A percentile compares a stretch with the other conserved stretches of the same genome.
phyloP scores from a whole-genome alignment of 192 early-diverging fungal species.

The Podila clonocystis region DNA sequence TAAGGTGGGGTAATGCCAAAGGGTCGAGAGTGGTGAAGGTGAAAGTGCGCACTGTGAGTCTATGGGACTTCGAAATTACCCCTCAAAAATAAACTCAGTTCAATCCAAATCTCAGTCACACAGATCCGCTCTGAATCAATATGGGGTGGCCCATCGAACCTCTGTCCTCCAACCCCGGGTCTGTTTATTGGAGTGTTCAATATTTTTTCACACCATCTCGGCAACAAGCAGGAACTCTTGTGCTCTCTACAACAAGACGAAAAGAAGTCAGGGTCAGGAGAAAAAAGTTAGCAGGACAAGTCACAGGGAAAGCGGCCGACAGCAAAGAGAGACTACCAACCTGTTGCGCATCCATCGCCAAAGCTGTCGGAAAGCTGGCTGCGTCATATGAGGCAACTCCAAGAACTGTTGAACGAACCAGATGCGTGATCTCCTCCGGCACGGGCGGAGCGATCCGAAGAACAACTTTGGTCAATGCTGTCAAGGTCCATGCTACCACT shows the following conservation, averaged over 20 bases:
- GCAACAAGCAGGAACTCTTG: constrained; percentile 44
- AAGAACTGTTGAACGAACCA: constrained; percentile 11
- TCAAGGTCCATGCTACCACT: constrained; percentile 16
- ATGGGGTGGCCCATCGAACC: too few species aligned
- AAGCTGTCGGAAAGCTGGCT: neutral
- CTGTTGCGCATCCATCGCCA: neutral
- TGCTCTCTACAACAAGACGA: constrained; percentile 20
- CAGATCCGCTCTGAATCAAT: too few species aligned
- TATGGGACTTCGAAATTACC: too few species aligned
- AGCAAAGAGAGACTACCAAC: neutral
- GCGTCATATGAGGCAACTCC: neutral
- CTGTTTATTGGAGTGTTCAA: too few species aligned
- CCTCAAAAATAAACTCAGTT: too few species aligned
- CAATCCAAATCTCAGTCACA: too few species aligned
- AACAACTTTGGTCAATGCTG: constrained; percentile 27
- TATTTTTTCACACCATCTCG: neutral
- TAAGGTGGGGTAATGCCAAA: too few species aligned
- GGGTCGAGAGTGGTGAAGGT: too few species aligned
- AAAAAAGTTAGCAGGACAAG: neutral
- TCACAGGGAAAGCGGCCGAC: neutral
- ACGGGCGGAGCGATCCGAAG: constrained; percentile 14
- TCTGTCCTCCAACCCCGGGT: too few species aligned
- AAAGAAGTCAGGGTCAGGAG: neutral
- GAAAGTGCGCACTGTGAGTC: too few species aligned
- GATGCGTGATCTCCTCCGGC: constrained; percentile 1